Base-by-base conservation (phyloP, 306 rosid species). In the Rubus parviflorus region DNA sequence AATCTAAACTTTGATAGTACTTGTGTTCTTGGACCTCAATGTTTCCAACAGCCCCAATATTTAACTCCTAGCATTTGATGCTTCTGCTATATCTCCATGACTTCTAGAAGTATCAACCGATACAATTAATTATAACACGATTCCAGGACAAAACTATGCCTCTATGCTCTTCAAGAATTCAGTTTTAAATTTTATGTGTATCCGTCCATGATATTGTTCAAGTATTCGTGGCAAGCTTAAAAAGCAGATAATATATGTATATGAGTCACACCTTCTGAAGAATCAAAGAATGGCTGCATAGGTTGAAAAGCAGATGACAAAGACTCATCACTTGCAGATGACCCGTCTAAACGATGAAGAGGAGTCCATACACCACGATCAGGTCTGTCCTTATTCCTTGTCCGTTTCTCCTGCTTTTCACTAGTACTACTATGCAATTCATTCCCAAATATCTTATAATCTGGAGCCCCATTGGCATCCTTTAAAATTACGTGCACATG, bases 301-400 rank as follows among this genome's bases (percentile, higher is more conserved):
- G 83, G 67, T 43, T 72, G 81, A 64, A 48, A 80, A 78, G n/a
- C n/a, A n/a, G n/a, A n/a, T n/a, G n/a, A n/a, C n/a, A n/a, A n/a
- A n/a, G n/a, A n/a, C n/a, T n/a, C n/a, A n/a, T n/a, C n/a, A n/a
- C n/a, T n/a, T n/a, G n/a, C n/a, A n/a, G n/a, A n/a, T n/a, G n/a
- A n/a, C n/a, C n/a, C n/a, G n/a, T n/a, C n/a, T n/a, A n/a, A n/a
- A n/a, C n/a, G n/a, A n/a, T n/a, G n/a, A n/a, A n/a, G n/a, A n/a
- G n/a, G n/a, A n/a, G n/a, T n/a, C n/a, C n/a, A n/a, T n/a, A n/a
- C n/a, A n/a, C n/a, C n/a, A n/a, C n/a, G n/a, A n/a, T n/a, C n/a
- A n/a, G n/a, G 88, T 68, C 84, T 80, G 70, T 91, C 91, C 79
- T 80, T 91, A 63, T 87, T 83, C 56, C 88, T 91, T 43, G 51